phyloP scores from a whole-genome alignment of 2,329 filamentous ascomycete species.

The Alternaria solani region DNA sequence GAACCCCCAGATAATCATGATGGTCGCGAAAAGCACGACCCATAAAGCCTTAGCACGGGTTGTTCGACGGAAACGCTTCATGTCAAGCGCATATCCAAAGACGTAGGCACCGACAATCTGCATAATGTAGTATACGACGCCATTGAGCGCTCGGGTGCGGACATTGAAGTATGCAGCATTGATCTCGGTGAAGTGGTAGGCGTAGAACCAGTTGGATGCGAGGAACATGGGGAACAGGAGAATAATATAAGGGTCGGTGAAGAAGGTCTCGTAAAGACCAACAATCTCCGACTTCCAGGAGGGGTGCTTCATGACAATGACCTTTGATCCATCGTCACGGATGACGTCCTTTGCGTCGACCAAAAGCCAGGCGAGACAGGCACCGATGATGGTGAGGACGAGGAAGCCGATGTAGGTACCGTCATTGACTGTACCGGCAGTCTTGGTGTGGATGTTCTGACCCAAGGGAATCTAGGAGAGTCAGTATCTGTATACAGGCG shows the following conservation, averaged over 20 bases:
- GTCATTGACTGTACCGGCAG: constrained; percentile 65
- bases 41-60: constrained; percentile 72
- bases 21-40: constrained; percentile 69
- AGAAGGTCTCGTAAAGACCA: constrained; percentile 77
- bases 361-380: constrained; percentile 72
- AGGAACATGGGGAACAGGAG: constrained; percentile 84
- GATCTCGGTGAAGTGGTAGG: constrained; percentile 79
- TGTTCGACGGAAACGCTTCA: constrained; percentile 64
- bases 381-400: constrained; percentile 79
- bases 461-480: constrained; percentile 71
- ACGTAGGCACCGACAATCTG: constrained; percentile 80
- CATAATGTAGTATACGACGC: constrained; percentile 77
- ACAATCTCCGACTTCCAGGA: constrained; percentile 81
- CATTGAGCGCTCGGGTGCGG: constrained; percentile 79
- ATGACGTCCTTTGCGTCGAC: constrained; percentile 76
- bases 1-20: constrained; percentile 82
- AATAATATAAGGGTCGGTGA: constrained; percentile 74
- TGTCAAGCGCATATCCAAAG: constrained; percentile 76
- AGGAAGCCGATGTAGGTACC: constrained; percentile 91
- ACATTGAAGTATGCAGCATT: constrained; percentile 76
- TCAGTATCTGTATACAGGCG: constrained; percentile 17
- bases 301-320: constrained; percentile 91
- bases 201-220: constrained; percentile 81
- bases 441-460: constrained; percentile 70
- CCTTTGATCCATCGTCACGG: constrained; percentile 77